Conservation (phyloP, 257 asterid genomes). For the Solanum verrucosum region DNA sequence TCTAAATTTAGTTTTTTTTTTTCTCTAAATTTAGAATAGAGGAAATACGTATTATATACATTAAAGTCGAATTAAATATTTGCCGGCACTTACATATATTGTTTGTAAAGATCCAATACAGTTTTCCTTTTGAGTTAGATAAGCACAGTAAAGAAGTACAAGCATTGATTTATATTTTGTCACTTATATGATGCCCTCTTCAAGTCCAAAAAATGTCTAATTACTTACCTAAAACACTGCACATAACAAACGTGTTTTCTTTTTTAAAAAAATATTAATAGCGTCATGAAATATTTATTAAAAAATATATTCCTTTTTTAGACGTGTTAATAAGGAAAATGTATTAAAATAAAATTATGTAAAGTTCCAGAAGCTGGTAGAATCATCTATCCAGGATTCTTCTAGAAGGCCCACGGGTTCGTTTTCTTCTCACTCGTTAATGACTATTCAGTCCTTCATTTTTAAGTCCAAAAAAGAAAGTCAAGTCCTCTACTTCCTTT, state of each 20-base stretch:
- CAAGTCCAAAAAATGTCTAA: not conserved
- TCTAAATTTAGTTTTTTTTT: not conserved
- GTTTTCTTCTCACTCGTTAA: not conserved
- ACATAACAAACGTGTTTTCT: not conserved
- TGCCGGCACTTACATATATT: not conserved
- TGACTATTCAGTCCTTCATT: not conserved
- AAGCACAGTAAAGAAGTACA: not conserved
- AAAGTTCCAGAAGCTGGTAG: slow-evolving; percentile 3
- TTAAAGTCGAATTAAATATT: not conserved
- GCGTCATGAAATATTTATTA: not conserved
- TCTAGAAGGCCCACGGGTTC: not conserved
- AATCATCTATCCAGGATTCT: not conserved
- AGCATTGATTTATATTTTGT: not conserved
- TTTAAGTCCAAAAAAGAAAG: not conserved
- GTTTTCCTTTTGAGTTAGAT: not conserved
- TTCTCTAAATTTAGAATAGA: not conserved
- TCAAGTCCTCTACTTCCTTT: not conserved
- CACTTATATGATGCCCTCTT: not conserved
- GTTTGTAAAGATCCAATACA: not conserved
- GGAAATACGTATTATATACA: not conserved
- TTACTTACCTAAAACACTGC: not conserved
- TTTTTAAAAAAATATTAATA: too few relatives aligned
- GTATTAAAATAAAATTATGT: not conserved
- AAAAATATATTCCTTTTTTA: too few relatives aligned
- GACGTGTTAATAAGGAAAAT: not conserved